Evolutionary conservation across 106 monocot species (phyloP), one percentile per base, ranked within the genome.

Genomic region (Platanthera guangdongensis): DNA sequence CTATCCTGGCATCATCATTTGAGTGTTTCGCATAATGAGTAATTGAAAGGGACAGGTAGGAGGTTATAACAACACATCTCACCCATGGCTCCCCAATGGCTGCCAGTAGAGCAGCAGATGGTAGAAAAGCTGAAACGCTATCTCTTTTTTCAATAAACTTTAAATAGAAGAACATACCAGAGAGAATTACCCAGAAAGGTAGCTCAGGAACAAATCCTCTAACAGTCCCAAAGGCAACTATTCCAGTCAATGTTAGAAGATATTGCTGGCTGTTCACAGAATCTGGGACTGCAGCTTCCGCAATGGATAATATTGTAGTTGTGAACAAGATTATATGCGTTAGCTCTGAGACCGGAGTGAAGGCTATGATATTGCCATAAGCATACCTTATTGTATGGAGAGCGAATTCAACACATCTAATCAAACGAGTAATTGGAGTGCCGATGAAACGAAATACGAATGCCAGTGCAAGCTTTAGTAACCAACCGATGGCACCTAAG

Each of bases 51-150:
- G 83, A 74, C 49, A 94, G 51, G 77, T 85, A 94, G 2, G 72
- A 85, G 60, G 47, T 73, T 28, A 90, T 78, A n/a, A 78, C 72
- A 59, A 90, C 2, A n/a, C 62, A 75, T 75, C 93, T 86, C 32
- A 88, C 57, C 94, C 88, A 94, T 15, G 94, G 90, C 79, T 88
- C 85, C 25, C 94, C 86, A 64, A 94, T 74, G 50, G 94, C 84
- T 18, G 81, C 77, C 75, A 90, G 51, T 51, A 84, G 75, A 10
- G 90, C 88, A 15, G 67, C 85, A 74, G 87, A 86, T 73, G 91
- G 88, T 50, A 92, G 52, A n/a, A 78, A 80, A 28, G 91, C 86
- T 69, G 81, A 84, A 63, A 88, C 80, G 21, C 4, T 46, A 71
- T 88, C 82, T 72, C 74, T 82, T 76, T 90, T 88, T 80, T 82